Evolutionary conservation across 352 stramenopile species (phyloP), one percentile per base, ranked within the genome.

Genomic region (Thalassiosira exigua): DNA sequence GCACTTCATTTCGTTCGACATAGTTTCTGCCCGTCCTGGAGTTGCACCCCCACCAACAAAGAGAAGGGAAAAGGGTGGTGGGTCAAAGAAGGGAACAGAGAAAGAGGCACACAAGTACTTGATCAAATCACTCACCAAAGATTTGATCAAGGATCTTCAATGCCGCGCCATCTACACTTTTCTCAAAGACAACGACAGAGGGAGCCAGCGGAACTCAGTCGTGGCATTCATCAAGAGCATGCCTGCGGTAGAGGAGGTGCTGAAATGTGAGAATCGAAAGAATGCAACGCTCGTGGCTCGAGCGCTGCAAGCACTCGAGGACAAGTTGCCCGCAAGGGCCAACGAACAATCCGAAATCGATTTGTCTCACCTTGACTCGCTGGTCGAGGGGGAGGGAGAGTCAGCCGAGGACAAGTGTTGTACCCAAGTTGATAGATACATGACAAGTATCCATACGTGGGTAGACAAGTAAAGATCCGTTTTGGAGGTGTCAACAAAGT

Each of bases 121-220:
- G 11, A n/a, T 48, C 39, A 48, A 48, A 48, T 48, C 39, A n/a
- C 39, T 48, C 39, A n/a, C 39, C 39, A 48, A 17, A 11, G 39
- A n/a, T n/a, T n/a, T 48, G 39, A 48, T 48, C 39, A 48, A 48
- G 39, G 39, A 48, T n/a, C 11, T 48, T n/a, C 11, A 11, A 48
- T 48, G 39, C 39, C 39, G 39, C 39, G n/a, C 39, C 11, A 11
- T n/a, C 11, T 48, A 48, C 39, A 17, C 39, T 11, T 48, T 48
- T 48, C n/a, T 11, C 39, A 48, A 48, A 11, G 39, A 11, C 39
- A n/a, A 48, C 11, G n/a, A 48, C 11, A 48, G n/a, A n/a, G 39
- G 11, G 39, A 48, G n/a, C n/a, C 39, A 17, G 11, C 39, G 39
- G 11, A 48, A 48, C 39, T 48, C 39, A 17, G 39, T 48, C 39